Evolutionary conservation across 805 yeast genomes (phyloP).

Genomic region (Naumovozyma castellii): DNA sequence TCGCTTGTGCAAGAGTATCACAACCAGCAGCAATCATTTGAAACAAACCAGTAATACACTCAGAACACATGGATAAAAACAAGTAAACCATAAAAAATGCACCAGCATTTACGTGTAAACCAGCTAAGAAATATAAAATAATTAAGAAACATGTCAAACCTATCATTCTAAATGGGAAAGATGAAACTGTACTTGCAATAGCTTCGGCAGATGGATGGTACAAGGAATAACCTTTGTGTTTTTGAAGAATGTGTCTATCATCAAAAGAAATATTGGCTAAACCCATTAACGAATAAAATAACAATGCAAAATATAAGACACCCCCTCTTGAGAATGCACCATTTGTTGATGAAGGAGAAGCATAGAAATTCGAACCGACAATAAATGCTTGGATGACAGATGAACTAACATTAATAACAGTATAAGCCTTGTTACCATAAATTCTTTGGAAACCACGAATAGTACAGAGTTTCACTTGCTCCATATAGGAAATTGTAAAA

Average conservation of each 20-base stretch:
- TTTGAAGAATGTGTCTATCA: slow-evolving; percentile 52
- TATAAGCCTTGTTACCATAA: slow-evolving; percentile 49
- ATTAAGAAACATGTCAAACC: slow-evolving; percentile 39
- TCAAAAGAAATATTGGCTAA: slow-evolving; percentile 42
- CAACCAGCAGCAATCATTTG: slow-evolving; percentile 43
- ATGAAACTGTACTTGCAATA: slow-evolving; percentile 49
- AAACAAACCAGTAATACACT: slow-evolving; percentile 34
- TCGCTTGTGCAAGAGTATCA: slow-evolving; percentile 43
- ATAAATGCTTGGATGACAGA: slow-evolving; percentile 47
- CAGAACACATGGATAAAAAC: slow-evolving; percentile 26
- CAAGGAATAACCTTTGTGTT: slow-evolving; percentile 63
- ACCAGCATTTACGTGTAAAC: slow-evolving; percentile 42
- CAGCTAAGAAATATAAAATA: slow-evolving; percentile 49
- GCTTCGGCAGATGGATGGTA: slow-evolving; percentile 77
- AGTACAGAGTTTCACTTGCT: slow-evolving; percentile 44
- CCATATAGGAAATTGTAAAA: slow-evolving; percentile 25
- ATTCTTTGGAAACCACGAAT: slow-evolving; percentile 47
- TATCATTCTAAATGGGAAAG: slow-evolving; percentile 51
- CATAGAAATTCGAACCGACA: slow-evolving; percentile 53
- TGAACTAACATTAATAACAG: slow-evolving; percentile 22
- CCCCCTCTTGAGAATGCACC: slow-evolving; percentile 65
- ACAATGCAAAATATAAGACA: slow-evolving; percentile 47
- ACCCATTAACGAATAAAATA: slow-evolving; percentile 44
- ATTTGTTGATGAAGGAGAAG: slow-evolving; percentile 39
- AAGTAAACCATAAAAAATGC: slow-evolving; percentile 45